Percentiles rank a stretch among this genome's conserved stretches.
Evolutionary conservation across 2,329 filamentous ascomycete species (phyloP).

Genomic region (Exophiala viscosa): DNA sequence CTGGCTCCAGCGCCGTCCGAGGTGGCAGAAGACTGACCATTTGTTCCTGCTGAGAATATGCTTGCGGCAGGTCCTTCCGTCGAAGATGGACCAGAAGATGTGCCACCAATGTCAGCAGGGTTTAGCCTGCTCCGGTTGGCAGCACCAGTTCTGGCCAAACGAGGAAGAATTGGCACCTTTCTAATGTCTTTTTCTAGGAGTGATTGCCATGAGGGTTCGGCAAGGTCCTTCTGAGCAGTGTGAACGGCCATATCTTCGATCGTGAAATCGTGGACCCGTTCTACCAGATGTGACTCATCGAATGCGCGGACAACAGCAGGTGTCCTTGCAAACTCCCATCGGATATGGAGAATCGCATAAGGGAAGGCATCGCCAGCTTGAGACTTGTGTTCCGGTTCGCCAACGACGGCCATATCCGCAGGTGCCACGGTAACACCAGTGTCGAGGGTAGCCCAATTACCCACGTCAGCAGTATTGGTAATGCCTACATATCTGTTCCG

Average conservation of each 20-base stretch:
- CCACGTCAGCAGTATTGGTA: slow-evolving; percentile 40
- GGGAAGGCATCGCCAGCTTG: slow-evolving; percentile 40
- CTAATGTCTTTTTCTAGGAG: slow-evolving; percentile 50
- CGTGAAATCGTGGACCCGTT: slow-evolving; percentile 53
- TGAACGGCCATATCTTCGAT: slow-evolving; percentile 53
- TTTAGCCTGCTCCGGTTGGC: slow-evolving; percentile 6
- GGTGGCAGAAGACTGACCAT: slow-evolving; percentile 31
- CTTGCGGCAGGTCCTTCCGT: slow-evolving; percentile 29
- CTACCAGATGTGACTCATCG: slow-evolving; percentile 33
- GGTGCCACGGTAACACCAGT: slow-evolving; percentile 40
- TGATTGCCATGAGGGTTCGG: slow-evolving; percentile 48
- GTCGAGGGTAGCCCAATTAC: slow-evolving; percentile 49
- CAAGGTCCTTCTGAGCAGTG: slow-evolving; percentile 45
- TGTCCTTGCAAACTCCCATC: slow-evolving; percentile 42
- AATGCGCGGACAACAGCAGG: slow-evolving; percentile 11
- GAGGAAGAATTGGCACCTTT: slow-evolving; percentile 42
- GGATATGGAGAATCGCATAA: slow-evolving; percentile 50
- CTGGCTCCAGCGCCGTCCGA: slow-evolving; percentile 25
- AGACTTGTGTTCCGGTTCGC: slow-evolving; percentile 26
- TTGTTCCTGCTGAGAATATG: slow-evolving; percentile 26
- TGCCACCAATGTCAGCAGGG: slow-evolving; percentile 10
- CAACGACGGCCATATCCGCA: slow-evolving; percentile 12
- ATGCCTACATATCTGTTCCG: slow-evolving; percentile 49
- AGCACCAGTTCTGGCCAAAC: slow-evolving; percentile 2
- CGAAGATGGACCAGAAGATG: slow-evolving; percentile 31